A percentile compares a stretch with the other conserved stretches of the same genome.
phyloP scores from a whole-genome alignment of 2,329 filamentous ascomycete species.

The Aspergillus bombycis region DNA sequence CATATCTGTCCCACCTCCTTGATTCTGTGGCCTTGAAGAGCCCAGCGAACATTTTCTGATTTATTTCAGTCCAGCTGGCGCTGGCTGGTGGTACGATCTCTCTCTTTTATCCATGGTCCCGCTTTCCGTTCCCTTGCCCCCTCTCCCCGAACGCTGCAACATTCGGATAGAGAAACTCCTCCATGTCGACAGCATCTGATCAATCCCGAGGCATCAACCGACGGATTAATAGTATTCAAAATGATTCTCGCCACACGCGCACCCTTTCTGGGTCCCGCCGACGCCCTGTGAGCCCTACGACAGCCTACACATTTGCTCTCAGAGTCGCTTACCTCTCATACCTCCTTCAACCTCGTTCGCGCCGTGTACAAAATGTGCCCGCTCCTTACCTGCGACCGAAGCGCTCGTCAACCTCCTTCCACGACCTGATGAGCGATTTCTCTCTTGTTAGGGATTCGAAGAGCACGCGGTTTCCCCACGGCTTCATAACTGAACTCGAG shows the following conservation, averaged over 20 bases:
- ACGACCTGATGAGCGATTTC: conserved; percentile 89
- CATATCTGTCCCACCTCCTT: conserved; percentile 4
- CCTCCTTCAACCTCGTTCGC: conserved; percentile 85
- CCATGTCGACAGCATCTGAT: conserved; percentile 53
- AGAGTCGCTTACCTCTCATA: conserved; percentile 91
- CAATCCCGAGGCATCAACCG: conserved; percentile 50
- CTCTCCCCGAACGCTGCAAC: conserved; percentile 26
- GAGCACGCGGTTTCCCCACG: conserved; percentile 71
- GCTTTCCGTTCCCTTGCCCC: conserved; percentile 30
- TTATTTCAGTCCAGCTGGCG: conserved; percentile 16
- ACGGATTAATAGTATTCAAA: conserved; percentile 51
- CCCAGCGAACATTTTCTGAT: background rate
- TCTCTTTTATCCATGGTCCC: conserved; percentile 37
- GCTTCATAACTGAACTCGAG: conserved; percentile 70
- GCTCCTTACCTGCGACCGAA: conserved; percentile 65
- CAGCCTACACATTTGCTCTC: conserved; percentile 89
- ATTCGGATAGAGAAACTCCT: conserved; percentile 29
- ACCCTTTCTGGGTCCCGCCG: conserved; percentile 47
- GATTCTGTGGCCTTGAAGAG: background rate
- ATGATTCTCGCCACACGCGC: conserved; percentile 46
- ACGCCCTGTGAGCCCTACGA: conserved; percentile 60
- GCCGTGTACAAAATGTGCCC: conserved; percentile 83
- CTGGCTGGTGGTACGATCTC: conserved; percentile 30
- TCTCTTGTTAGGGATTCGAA: conserved; percentile 67
- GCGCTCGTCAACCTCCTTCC: conserved; percentile 71